Percentiles rank a stretch among this genome's conserved stretches.
These are phyloP conservation scores for Thielaviopsis populi DNA, from an alignment of 2,329 filamentous ascomycete genomes.

Conservation along the genomic window DNA sequence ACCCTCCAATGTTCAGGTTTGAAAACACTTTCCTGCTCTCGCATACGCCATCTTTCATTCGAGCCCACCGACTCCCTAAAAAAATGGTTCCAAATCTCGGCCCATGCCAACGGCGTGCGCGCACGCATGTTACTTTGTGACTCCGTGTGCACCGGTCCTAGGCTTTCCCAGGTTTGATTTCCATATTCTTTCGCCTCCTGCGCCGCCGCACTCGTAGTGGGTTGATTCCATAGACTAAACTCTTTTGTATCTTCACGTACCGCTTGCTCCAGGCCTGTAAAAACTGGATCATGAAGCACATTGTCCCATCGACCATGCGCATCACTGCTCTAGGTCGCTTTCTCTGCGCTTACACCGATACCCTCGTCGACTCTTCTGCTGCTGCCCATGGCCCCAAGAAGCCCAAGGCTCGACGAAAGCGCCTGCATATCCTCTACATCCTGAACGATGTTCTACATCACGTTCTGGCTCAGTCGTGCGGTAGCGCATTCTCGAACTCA, in stretches of 20 bases:
- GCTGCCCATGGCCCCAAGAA: not conserved
- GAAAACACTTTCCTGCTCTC: conserved; percentile 28
- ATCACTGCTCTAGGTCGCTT: conserved; percentile 57
- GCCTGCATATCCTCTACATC: conserved; percentile 63
- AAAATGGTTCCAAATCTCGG: not conserved
- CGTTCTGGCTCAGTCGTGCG: conserved; percentile 36
- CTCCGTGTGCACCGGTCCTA: conserved; percentile 1
- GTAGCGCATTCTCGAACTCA: conserved; percentile 37
- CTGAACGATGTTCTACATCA: conserved; percentile 67
- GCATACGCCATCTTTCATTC: conserved; percentile 10
- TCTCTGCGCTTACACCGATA: conserved; percentile 50
- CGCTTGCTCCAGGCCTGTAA: conserved; percentile 56
- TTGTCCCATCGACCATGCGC: conserved; percentile 52
- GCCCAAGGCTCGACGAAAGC: conserved; percentile 37
- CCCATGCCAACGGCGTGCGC: not conserved
- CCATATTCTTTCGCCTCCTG: conserved; percentile 17
- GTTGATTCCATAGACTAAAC: conserved; percentile 24
- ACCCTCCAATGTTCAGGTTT: conserved; percentile 77
- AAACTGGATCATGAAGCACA: conserved; percentile 63
- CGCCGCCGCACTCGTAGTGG: not conserved
- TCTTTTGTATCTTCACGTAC: conserved; percentile 22
- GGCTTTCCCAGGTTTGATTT: conserved; percentile 18
- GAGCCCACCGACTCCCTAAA: not conserved
- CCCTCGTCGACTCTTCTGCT: conserved; percentile 9
- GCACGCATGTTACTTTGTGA: conserved; percentile 3